Conservation (phyloP, 768 basidiomycete species). For the Dentipellis fragilis region DNA sequence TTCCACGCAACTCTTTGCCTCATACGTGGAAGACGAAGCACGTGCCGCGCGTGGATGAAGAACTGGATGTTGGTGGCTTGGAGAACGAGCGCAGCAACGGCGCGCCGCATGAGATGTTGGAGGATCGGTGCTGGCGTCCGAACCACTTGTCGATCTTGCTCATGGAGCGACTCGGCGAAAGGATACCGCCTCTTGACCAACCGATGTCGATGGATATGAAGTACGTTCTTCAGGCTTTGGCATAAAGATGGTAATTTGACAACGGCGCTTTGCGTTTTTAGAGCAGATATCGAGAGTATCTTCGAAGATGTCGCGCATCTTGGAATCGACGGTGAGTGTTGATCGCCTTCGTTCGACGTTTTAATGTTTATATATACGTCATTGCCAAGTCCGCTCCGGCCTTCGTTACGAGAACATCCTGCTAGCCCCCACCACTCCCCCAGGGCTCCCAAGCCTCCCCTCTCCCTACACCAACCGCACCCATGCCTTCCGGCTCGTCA, state of each 20-base stretch:
- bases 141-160: background rate
- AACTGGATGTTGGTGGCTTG: background rate
- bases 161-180: background rate
- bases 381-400: background rate
- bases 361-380: too few relatives aligned
- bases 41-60: background rate
- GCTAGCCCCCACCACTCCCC: background rate
- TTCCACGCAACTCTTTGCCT: background rate
- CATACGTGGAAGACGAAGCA: background rate
- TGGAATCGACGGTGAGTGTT: too few relatives aligned
- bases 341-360: too few relatives aligned
- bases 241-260: too few relatives aligned
- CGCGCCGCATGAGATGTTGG: too few relatives aligned
- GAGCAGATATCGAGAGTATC: too few relatives aligned
- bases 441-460: background rate
- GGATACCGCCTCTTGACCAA: background rate
- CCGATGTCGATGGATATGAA: too few relatives aligned
- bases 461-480: background rate
- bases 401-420: background rate
- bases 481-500: background rate
- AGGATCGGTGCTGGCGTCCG: background rate
- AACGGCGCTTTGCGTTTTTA: too few relatives aligned
- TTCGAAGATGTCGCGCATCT: too few relatives aligned
- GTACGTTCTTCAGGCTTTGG: too few relatives aligned
- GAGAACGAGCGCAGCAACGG: background rate